Evolutionary conservation across 768 basidiomycete genomes (phyloP).

Genomic region (Lentinula guzmanii): DNA sequence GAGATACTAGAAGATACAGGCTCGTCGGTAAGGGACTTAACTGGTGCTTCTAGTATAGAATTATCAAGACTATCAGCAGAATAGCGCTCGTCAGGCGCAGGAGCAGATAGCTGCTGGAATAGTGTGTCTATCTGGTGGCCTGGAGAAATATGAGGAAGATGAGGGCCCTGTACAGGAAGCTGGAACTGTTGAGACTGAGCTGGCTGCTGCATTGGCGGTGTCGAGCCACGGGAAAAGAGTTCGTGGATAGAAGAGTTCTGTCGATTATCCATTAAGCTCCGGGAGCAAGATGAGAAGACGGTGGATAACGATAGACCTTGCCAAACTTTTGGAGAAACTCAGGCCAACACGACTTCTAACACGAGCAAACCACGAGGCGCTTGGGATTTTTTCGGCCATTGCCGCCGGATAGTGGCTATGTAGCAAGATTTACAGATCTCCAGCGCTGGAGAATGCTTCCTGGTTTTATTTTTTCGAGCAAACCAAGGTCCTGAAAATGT

Average conservation of each 20-base stretch:
- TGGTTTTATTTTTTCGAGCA: too few relatives aligned
- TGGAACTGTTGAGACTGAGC: slow-evolving; percentile 24
- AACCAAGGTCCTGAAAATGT: too few relatives aligned
- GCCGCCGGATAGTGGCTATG: not conserved
- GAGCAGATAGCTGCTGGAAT: slow-evolving; percentile 46
- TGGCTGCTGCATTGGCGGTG: slow-evolving; percentile 35
- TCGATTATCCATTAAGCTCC: slow-evolving; percentile 33
- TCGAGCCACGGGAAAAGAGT: slow-evolving; percentile 50
- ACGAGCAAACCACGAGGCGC: slow-evolving; percentile 8
- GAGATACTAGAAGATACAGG: slow-evolving; percentile 17
- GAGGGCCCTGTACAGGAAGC: slow-evolving; percentile 28
- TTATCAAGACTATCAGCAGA: slow-evolving; percentile 22
- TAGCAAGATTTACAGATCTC: too few relatives aligned
- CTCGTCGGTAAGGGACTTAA: slow-evolving; percentile 42
- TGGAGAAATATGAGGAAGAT: slow-evolving; percentile 35
- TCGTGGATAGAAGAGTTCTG: slow-evolving; percentile 32
- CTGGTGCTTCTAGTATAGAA: slow-evolving; percentile 31
- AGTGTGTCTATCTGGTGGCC: slow-evolving; percentile 63
- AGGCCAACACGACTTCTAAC: not conserved
- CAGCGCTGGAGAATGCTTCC: too few relatives aligned
- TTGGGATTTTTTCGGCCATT: not conserved
- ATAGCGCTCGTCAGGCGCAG: slow-evolving; percentile 31
- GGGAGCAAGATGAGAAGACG: not conserved
- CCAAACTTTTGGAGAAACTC: not conserved
- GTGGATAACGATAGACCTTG: not conserved